phyloP scores from a whole-genome alignment of 345 rosid species.

The Kandelia obovata region DNA sequence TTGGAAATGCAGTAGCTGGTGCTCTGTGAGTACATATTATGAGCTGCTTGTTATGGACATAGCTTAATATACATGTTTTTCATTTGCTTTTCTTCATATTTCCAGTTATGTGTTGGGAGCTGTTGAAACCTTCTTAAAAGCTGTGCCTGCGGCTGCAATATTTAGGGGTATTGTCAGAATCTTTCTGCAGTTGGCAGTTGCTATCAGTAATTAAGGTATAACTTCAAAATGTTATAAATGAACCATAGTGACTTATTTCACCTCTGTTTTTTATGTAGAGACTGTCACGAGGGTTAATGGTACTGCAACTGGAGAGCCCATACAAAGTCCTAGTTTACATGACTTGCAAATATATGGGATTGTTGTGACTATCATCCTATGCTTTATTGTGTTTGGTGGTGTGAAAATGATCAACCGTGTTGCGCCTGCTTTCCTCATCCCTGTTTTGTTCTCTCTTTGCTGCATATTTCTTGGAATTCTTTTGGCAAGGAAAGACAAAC shows the following conservation, averaged over 20 bases:
- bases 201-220: not conserved
- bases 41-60: not conserved
- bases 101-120: constrained; percentile 97
- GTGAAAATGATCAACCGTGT: constrained; percentile 99
- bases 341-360: constrained; percentile 96
- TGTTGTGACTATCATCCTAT: constrained; percentile 75
- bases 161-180: constrained; percentile 57
- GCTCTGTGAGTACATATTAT: constrained; percentile 71
- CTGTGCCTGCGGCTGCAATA: constrained; percentile 95
- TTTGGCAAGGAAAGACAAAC: constrained; percentile 62
- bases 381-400: constrained; percentile 98
- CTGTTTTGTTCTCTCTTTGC: constrained; percentile 78
- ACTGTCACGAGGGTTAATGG: constrained; percentile 71
- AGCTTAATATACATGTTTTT: constrained; percentile 11
- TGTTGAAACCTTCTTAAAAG: constrained; percentile 95
- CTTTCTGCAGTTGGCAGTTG: constrained; percentile 9
- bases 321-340: constrained; percentile 76
- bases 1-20: constrained; percentile 99
- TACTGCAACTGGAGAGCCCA: constrained; percentile 46
- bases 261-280: constrained; percentile 48
- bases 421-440: constrained; percentile 96
- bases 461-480: constrained; percentile 87
- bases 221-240: not conserved
- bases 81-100: constrained; percentile 17
- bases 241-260: not conserved